These are phyloP conservation scores for Ceratocystis harringtonii DNA, from an alignment of 2,329 filamentous ascomycete species.

Conservation along the genomic window DNA sequence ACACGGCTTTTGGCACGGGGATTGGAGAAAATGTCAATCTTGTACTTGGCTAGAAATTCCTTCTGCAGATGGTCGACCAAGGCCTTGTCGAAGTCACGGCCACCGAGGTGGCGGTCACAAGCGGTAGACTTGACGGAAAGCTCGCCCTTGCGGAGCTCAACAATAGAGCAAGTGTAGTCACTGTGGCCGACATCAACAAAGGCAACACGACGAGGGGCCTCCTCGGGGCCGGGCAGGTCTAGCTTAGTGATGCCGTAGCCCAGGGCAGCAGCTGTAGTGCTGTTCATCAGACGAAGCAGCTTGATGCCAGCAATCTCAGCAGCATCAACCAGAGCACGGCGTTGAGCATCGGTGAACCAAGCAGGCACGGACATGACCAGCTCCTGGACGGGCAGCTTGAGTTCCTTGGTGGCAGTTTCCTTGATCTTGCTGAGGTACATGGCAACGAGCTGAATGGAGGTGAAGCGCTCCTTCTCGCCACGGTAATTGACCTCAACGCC, in stretches of 20 bases:
- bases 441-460: constrained; percentile 80
- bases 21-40: constrained; percentile 86
- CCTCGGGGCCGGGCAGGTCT: constrained; percentile 73
- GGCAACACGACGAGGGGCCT: constrained; percentile 78
- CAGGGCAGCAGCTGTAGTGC: constrained; percentile 88
- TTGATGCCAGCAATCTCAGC: constrained; percentile 89
- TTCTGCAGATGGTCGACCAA: constrained; percentile 86
- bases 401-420: constrained; percentile 69
- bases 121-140: constrained; percentile 83
- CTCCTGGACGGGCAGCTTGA: constrained; percentile 82
- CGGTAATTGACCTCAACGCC: constrained; percentile 87
- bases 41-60: constrained; percentile 96
- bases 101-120: constrained; percentile 92
- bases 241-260: constrained; percentile 97
- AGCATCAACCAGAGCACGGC: constrained; percentile 76
- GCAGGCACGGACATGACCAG: constrained; percentile 86
- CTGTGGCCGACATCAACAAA: constrained; percentile 95
- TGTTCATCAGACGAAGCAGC: constrained; percentile 87
- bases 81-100: constrained; percentile 91
- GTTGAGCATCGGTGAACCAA: constrained; percentile 94
- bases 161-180: constrained; percentile 86
- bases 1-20: constrained; percentile 80
- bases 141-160: constrained; percentile 96
- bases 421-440: constrained; percentile 96
- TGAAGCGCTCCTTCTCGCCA: constrained; percentile 90